Conservation (phyloP, 345 rosid genomes). For the Eucalyptus coolabah region DNA sequence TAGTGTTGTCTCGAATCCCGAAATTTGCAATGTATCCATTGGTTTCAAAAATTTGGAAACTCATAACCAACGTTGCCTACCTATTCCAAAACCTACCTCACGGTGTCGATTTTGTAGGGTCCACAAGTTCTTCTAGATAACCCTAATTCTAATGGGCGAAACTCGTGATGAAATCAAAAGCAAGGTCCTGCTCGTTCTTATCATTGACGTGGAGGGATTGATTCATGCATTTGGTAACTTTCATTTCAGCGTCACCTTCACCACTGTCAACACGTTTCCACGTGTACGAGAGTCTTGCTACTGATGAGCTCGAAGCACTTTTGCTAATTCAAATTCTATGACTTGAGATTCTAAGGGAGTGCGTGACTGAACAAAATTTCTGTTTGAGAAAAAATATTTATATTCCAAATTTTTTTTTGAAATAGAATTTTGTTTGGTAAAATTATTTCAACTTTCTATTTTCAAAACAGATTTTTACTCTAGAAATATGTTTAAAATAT, state of each 20-base stretch:
- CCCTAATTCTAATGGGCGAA: not conserved
- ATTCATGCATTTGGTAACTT: not conserved
- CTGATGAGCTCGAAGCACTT: not conserved
- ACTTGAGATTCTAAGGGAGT: rapidly evolving
- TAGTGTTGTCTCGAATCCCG: rapidly evolving
- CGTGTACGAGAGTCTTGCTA: not conserved
- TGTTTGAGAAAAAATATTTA: too few species aligned
- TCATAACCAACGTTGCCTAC: too few species aligned
- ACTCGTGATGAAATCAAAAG: not conserved
- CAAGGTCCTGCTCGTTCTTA: not conserved
- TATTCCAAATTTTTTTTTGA: rapidly evolving
- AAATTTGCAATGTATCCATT: not conserved
- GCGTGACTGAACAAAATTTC: rapidly evolving
- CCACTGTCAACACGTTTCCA: not conserved
- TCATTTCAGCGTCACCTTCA: not conserved
- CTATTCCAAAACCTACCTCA: rapidly evolving
- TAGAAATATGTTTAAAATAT: rapidly evolving
- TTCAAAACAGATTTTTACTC: rapidly evolving
- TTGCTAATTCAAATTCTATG: not conserved
- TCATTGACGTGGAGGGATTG: rapidly evolving
- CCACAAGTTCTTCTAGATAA: not conserved
- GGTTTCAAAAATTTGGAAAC: too few species aligned
- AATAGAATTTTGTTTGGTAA: rapidly evolving
- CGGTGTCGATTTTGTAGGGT: not conserved
- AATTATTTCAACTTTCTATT: rapidly evolving